Evolutionary conservation across 495 filamentous ascomycete species (phyloP).

Genomic region (Cetradonia linearis): DNA sequence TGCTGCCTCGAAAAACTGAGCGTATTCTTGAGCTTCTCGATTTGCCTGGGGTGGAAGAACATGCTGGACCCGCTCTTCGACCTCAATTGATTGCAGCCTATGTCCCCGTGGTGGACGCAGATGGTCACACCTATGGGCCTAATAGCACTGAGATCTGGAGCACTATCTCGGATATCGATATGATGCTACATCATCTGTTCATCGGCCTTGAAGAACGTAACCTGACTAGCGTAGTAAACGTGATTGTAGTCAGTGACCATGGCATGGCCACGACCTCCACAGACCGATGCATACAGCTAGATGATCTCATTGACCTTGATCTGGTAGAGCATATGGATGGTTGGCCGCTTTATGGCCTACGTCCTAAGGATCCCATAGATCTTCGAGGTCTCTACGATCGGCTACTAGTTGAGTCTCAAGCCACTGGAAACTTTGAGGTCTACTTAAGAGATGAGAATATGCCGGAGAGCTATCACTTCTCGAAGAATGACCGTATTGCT

Average conservation of each 20-base stretch:
- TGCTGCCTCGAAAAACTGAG: constrained; percentile 60
- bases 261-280: constrained; percentile 91
- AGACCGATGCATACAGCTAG: constrained; percentile 79
- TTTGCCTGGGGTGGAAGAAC: constrained; percentile 55
- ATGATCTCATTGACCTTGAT: constrained; percentile 68
- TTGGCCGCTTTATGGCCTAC: constrained; percentile 85
- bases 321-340: constrained; percentile 80
- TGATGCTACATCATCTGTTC: constrained; percentile 67
- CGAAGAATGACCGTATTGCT: constrained; percentile 40
- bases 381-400: constrained; percentile 33
- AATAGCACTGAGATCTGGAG: constrained; percentile 81
- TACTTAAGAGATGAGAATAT: constrained; percentile 40
- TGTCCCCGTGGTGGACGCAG: constrained; percentile 78
- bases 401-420: constrained; percentile 34
- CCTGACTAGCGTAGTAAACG: constrained; percentile 78
- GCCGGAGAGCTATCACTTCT: constrained; percentile 43
- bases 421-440: constrained; percentile 58
- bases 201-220: constrained; percentile 69
- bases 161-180: constrained; percentile 67
- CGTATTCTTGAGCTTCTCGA: constrained; percentile 73
- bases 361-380: constrained; percentile 38
- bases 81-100: constrained; percentile 92
- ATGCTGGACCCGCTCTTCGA: constrained; percentile 33
- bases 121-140: constrained; percentile 80
- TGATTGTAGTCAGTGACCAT: constrained; percentile 97